Conservation (phyloP, 2,329 filamentous ascomycete genomes). For the Neonectria punicea region DNA sequence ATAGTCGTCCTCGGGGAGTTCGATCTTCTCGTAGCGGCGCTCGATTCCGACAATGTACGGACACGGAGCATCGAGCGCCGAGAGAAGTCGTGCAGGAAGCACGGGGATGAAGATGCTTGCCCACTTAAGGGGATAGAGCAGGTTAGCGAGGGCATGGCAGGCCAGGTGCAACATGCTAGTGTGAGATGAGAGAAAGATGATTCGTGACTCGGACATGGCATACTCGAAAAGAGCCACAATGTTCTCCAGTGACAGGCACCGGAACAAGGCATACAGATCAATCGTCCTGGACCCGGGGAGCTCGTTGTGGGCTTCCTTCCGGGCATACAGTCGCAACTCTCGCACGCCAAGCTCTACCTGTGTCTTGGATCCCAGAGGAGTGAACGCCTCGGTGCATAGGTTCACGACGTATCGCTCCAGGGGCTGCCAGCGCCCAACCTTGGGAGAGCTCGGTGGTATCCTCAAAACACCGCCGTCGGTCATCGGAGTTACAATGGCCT, state of each 20-base stretch:
- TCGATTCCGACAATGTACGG: slow-evolving; percentile 98
- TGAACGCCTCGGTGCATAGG: slow-evolving; percentile 93
- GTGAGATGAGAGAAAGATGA: slow-evolving; percentile 95
- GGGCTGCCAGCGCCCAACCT: slow-evolving; percentile 93
- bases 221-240: slow-evolving; percentile 94
- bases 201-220: slow-evolving; percentile 89
- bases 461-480: slow-evolving; percentile 84
- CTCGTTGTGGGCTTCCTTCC: slow-evolving; percentile 93
- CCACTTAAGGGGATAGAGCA: slow-evolving; percentile 94
- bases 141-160: slow-evolving; percentile 83
- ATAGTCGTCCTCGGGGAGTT: slow-evolving; percentile 93
- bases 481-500: slow-evolving; percentile 95
- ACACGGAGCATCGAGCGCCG: slow-evolving; percentile 92
- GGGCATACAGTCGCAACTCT: slow-evolving; percentile 89
- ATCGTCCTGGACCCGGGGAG: slow-evolving; percentile 90
- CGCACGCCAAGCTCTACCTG: slow-evolving; percentile 93
- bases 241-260: slow-evolving; percentile 89
- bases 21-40: slow-evolving; percentile 85
- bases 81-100: slow-evolving; percentile 85
- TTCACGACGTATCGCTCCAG: slow-evolving; percentile 97
- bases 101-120: slow-evolving; percentile 94
- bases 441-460: slow-evolving; percentile 88
- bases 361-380: slow-evolving; percentile 91
- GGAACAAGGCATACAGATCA: slow-evolving; percentile 93
- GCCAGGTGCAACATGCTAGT: slow-evolving; percentile 96